Percentiles rank a stretch among this genome's conserved stretches.
Conservation (phyloP, 495 filamentous ascomycete genomes). For the Lichina pygmaea region DNA sequence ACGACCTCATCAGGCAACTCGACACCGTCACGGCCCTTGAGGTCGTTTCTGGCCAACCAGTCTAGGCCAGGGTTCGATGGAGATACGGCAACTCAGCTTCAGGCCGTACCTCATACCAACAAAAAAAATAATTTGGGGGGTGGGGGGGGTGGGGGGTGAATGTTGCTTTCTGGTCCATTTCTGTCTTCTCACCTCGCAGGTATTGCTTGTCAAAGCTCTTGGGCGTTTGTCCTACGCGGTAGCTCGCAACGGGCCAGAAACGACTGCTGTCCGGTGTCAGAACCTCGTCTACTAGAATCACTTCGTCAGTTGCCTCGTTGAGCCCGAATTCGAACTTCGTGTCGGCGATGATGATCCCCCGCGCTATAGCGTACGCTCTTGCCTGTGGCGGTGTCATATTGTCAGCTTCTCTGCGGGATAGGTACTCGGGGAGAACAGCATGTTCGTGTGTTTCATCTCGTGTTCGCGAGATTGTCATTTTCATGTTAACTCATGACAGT, state of each 20-base stretch:
- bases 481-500: too few relatives aligned
- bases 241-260: slow-evolving; percentile 62
- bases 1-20: slow-evolving; percentile 38
- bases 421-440: too few relatives aligned
- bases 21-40: slow-evolving; percentile 45
- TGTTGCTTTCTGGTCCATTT: too few relatives aligned
- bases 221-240: slow-evolving; percentile 47
- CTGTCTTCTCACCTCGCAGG: slow-evolving; percentile 18
- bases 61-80: slow-evolving; percentile 13
- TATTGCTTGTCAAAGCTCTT: slow-evolving; percentile 82
- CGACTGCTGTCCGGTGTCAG: slow-evolving; percentile 39
- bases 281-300: slow-evolving; percentile 80
- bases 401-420: too few relatives aligned
- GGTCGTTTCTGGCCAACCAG: slow-evolving; percentile 46
- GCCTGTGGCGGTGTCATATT: slow-evolving; percentile 12
- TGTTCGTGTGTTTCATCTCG: not conserved
- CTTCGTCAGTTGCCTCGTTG: slow-evolving; percentile 42
- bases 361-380: slow-evolving; percentile 41
- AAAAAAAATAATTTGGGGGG: too few relatives aligned
- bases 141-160: too few relatives aligned
- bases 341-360: slow-evolving; percentile 78
- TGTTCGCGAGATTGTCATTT: not conserved
- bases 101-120: too few relatives aligned
- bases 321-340: slow-evolving; percentile 68
- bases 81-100: too few relatives aligned